phyloP scores from a whole-genome alignment of 371 early-diverging fungal species.

The Ordospora pajunii region DNA sequence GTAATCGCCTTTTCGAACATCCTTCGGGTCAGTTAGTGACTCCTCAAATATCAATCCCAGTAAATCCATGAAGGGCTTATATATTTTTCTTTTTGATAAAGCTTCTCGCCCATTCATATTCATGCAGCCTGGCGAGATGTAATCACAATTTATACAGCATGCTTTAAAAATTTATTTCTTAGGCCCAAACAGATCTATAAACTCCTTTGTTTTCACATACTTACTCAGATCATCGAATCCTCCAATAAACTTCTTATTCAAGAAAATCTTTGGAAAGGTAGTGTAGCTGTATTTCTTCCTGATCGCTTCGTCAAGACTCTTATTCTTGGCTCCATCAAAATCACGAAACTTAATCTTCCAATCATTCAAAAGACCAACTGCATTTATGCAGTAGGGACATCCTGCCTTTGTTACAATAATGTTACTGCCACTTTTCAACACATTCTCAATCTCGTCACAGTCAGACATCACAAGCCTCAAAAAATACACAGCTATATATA shows the following conservation, averaged over 20 bases:
- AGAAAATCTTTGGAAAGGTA: constrained; percentile 50
- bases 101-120: too few relatives aligned
- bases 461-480: too few relatives aligned
- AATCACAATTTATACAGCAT: not conserved
- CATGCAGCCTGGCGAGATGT: not conserved
- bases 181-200: not conserved
- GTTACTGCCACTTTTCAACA: constrained; percentile 8
- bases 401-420: constrained; percentile 28
- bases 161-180: not conserved
- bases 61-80: not conserved
- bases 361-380: constrained; percentile 7
- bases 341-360: constrained; percentile 23
- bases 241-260: constrained; percentile 48
- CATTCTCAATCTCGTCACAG: not conserved
- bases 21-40: constrained; percentile 9
- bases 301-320: constrained; percentile 22
- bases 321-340: constrained; percentile 3
- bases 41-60: not conserved
- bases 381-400: constrained; percentile 46
- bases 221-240: constrained; percentile 39
- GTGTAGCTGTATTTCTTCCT: not conserved
- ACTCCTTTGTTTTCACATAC: constrained; percentile 2
- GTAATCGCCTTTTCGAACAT: constrained; percentile 29
- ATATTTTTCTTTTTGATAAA: not conserved
- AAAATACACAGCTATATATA: too few relatives aligned